Conservation (phyloP, 116 monocot genomes). For the Papilionanthe hybrid region DNA sequence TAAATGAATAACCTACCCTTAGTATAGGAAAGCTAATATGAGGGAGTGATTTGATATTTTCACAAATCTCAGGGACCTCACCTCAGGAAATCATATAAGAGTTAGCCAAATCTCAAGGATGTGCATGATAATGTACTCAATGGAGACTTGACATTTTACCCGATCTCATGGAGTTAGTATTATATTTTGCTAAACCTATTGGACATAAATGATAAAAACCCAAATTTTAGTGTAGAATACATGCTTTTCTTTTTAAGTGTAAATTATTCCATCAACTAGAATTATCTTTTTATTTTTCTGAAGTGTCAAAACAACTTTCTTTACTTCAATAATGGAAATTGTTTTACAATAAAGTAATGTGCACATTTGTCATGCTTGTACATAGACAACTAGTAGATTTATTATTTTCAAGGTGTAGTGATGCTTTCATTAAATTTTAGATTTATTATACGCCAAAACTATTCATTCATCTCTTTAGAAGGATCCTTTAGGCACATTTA, state of each 20-base stretch:
- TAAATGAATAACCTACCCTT: too few relatives aligned
- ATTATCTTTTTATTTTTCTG: not conserved
- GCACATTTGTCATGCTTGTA: not conserved
- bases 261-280: not conserved
- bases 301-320: not conserved
- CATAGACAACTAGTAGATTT: not conserved
- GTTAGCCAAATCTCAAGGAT: too few relatives aligned
- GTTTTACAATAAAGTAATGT: not conserved
- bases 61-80: too few relatives aligned
- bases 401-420: not conserved
- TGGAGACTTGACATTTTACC: too few relatives aligned
- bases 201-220: too few relatives aligned
- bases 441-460: not conserved
- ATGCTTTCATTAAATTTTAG: not conserved
- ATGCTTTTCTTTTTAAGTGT: not conserved
- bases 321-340: not conserved
- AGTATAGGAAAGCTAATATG: too few relatives aligned
- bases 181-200: too few relatives aligned
- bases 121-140: too few relatives aligned
- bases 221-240: not conserved
- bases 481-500: not conserved
- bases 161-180: too few relatives aligned
- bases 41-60: too few relatives aligned
- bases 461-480: conserved; percentile 2
- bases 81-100: too few relatives aligned